Percentiles rank a stretch among this genome's conserved stretches.
These are phyloP conservation scores for Monosporozyma yasuniensis DNA, from an alignment of 805 yeast genomes.

Conservation along the genomic window DNA sequence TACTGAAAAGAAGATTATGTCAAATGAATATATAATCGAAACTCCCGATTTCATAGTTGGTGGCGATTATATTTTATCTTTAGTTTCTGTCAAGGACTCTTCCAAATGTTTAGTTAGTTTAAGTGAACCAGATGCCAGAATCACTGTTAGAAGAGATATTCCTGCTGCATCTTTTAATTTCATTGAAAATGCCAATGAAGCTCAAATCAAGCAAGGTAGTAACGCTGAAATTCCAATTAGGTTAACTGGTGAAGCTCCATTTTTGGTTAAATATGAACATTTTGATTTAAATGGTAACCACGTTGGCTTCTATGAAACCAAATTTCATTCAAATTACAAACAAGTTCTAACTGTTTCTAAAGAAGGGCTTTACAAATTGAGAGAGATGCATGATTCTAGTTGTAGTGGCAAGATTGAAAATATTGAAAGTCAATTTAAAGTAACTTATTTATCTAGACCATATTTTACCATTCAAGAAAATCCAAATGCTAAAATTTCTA, in stretches of 20 bases:
- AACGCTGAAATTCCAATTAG: slow-evolving; percentile 49
- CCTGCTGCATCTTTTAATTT: slow-evolving; percentile 49
- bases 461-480: slow-evolving; percentile 35
- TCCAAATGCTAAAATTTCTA: slow-evolving; percentile 14
- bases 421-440: slow-evolving; percentile 28
- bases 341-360: slow-evolving; percentile 32
- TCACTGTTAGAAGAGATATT: slow-evolving; percentile 61
- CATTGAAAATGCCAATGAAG: slow-evolving; percentile 27
- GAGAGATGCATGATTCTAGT: slow-evolving; percentile 39
- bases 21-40: slow-evolving; percentile 33
- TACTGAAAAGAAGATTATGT: slow-evolving; percentile 34
- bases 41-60: slow-evolving; percentile 54
- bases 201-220: slow-evolving; percentile 55
- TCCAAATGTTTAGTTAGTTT: slow-evolving; percentile 70
- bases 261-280: slow-evolving; percentile 32
- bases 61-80: slow-evolving; percentile 59
- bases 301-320: slow-evolving; percentile 18
- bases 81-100: slow-evolving; percentile 63
- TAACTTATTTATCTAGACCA: slow-evolving; percentile 42
- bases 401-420: slow-evolving; percentile 43
- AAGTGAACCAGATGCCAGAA: slow-evolving; percentile 50
- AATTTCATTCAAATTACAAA: slow-evolving; percentile 23
- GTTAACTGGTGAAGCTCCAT: slow-evolving; percentile 51
- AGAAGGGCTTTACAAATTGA: slow-evolving; percentile 42
- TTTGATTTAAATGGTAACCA: slow-evolving; percentile 23